phyloP scores from a whole-genome alignment of 352 stramenopile species.

The Pythium sukuiense region DNA sequence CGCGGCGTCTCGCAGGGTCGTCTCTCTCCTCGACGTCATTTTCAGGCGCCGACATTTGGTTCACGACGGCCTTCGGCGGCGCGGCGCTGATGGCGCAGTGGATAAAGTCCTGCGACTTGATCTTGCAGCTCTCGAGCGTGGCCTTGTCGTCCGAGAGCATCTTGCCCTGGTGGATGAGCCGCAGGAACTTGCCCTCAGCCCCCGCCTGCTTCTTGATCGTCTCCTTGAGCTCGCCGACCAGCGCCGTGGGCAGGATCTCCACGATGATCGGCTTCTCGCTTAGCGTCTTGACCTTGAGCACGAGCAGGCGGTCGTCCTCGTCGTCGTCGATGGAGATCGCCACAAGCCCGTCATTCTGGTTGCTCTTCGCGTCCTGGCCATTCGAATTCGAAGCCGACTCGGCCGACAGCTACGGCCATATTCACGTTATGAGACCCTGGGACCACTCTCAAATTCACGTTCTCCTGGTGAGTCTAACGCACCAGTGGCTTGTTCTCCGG shows the following conservation, averaged over 20 bases:
- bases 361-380: conserved; percentile 18
- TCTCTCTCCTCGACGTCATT: conserved; percentile 60
- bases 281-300: conserved; percentile 85
- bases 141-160: conserved; percentile 85
- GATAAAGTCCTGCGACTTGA: conserved; percentile 85
- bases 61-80: conserved; percentile 74
- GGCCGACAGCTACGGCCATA: conserved; percentile 31
- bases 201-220: conserved; percentile 71
- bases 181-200: conserved; percentile 83
- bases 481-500: conserved; percentile 68
- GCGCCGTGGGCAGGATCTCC: conserved; percentile 63
- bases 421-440: conserved; percentile 1
- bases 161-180: conserved; percentile 86
- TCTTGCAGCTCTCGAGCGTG: conserved; percentile 67
- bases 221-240: conserved; percentile 74
- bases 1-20: conserved; percentile 51
- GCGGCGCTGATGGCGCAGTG: conserved; percentile 84
- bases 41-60: conserved; percentile 54
- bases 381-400: conserved; percentile 15
- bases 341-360: conserved; percentile 33
- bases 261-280: conserved; percentile 83
- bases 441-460: conserved; percentile 2
- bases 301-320: conserved; percentile 32
- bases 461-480: conserved; percentile 11
- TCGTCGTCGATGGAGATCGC: conserved; percentile 61